Base-by-base conservation (phyloP, 2,329 filamentous ascomycete species). In the Podosphaera leucotricha region DNA sequence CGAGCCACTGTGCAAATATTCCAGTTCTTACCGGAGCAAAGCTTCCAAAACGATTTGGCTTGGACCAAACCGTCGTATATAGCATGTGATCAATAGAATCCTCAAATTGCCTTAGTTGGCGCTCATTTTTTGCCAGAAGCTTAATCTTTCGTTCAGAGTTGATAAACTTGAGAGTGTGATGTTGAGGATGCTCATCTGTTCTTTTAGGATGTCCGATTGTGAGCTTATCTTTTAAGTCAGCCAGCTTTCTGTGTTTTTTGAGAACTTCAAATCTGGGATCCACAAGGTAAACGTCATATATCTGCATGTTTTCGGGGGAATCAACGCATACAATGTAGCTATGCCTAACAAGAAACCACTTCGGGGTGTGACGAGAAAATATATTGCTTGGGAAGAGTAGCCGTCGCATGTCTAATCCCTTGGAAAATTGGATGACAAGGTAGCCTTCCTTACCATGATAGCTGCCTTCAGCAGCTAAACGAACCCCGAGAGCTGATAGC, bases 281-380 rank as follows among this genome's bases (percentile, higher is more conserved):
- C 21, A 95, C 82, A n/a, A 98, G 69, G 60, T 94, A 95, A 19
- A 98, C 90, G 61, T 98, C 92, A 59, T 93, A 94, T 28, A 95
- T 92, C 55, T 93, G 87, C 80, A 95, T 92, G 54, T 92, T 92
- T 59, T 95, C 87, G 0, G 90, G 90, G 0, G 90, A 94, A 58
- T 95, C 87, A n/a, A 95, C 86, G 53, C 87, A 94, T 38, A 93
- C 87, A 47, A 98, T 78, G 56, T 98, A 98, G 63, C 85, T 95
- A 61, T 95, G 86, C 43, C 90, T 71, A n/a, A 98, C 85, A 18
- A 95, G 67, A 58, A 98, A 98, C 90, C 90, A 98, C 60, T 94
- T 94, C 16, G 85, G 83, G 48, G 75, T 80, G 61, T 94, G 86
- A 11, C 85, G 74, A 43, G 76, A 75, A 56, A 85, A 81, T 49